Conservation (phyloP, 2,329 filamentous ascomycete genomes). For the Aspergillus viridinutans region DNA sequence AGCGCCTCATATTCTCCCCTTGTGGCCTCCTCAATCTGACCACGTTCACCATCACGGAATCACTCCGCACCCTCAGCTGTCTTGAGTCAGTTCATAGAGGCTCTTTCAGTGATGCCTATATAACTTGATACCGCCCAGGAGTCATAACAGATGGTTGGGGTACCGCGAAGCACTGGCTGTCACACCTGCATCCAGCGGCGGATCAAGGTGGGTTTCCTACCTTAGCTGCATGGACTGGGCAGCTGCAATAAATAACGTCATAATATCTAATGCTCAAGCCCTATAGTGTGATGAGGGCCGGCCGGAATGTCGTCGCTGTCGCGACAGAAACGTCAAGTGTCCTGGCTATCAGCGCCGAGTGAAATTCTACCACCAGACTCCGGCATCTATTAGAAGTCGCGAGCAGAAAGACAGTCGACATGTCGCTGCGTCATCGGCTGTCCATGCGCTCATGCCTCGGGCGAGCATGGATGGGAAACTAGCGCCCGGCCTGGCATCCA, state of each 20-base stretch:
- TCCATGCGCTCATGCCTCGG: neutral
- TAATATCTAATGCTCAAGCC: neutral
- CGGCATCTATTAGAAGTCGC: neutral
- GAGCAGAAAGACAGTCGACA: neutral
- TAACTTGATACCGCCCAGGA: neutral
- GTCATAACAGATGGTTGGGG: slow-evolving; percentile 13
- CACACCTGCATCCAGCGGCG: slow-evolving; percentile 18
- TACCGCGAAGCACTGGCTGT: slow-evolving; percentile 20
- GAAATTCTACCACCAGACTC: slow-evolving; percentile 15
- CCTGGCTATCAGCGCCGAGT: slow-evolving; percentile 16
- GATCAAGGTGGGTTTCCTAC: slow-evolving; percentile 15
- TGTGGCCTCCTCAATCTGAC: neutral
- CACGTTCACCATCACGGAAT: neutral
- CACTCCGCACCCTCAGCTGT: neutral
- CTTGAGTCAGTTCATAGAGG: neutral
- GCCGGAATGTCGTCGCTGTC: slow-evolving; percentile 18
- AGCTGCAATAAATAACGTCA: neutral
- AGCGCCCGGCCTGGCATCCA: slow-evolving; percentile 8
- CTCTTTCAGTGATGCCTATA: neutral
- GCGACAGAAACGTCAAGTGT: slow-evolving; percentile 9
- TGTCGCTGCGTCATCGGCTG: neutral
- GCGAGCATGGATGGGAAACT: slow-evolving; percentile 9
- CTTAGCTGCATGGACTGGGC: neutral
- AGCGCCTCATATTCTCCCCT: neutral
- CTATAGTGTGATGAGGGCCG: slow-evolving; percentile 18